Evolutionary conservation across 164 flowering plant species (phyloP).

Genomic region (Pachysandra terminalis): DNA sequence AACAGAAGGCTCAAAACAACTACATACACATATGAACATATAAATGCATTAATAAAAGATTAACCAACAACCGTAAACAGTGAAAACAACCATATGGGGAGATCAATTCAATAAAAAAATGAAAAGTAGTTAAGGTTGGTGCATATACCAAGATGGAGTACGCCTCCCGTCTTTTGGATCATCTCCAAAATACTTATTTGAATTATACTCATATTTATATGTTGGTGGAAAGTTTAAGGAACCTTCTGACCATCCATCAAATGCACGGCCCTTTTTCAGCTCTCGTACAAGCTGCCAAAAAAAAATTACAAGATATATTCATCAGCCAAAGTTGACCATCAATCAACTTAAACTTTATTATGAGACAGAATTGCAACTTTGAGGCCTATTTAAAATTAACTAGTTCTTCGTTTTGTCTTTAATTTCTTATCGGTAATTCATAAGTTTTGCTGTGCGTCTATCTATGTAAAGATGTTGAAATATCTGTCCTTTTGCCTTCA

Average conservation of each 20-base stretch:
- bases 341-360: background rate
- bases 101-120: background rate
- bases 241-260: constrained; percentile 98
- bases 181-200: constrained; percentile 65
- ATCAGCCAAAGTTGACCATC: constrained; percentile 4
- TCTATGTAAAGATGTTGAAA: too few relatives aligned
- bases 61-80: background rate
- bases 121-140: background rate
- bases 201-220: constrained; percentile 78
- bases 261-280: constrained; percentile 72
- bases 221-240: constrained; percentile 78
- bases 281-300: constrained; percentile 63
- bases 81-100: too few relatives aligned
- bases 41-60: background rate
- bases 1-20: too few relatives aligned
- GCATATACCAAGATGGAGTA: constrained; percentile 95
- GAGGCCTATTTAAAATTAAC: too few relatives aligned
- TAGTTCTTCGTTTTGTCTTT: too few relatives aligned
- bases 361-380: too few relatives aligned
- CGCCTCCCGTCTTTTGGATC: constrained; percentile 82
- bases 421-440: too few relatives aligned
- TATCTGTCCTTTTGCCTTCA: too few relatives aligned
- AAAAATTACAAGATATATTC: constrained; percentile 3
- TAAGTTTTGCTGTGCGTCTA: too few relatives aligned
- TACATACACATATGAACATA: too few relatives aligned